Evolutionary conservation across 2,329 filamentous ascomycete species (phyloP), one percentile per base, ranked within the genome.

Genomic region (Bimuria novae-zelandiae): DNA sequence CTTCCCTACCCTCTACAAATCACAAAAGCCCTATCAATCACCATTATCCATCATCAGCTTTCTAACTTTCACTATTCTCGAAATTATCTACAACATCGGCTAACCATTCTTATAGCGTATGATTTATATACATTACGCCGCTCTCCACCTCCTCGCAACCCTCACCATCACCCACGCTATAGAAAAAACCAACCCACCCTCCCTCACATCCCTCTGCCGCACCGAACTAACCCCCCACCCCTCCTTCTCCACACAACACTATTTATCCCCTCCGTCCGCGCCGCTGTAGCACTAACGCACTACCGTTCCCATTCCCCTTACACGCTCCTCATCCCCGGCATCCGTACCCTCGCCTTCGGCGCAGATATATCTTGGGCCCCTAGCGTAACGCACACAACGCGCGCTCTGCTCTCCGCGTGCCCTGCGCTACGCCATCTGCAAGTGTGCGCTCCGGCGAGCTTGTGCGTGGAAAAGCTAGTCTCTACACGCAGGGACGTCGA

Each of bases 321-420:
- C 25, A 4, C n/a, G n/a, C 11, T 27, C 12, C 21, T 50, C 14
- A 22, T 14, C 21, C 22, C 6, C 8, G 35, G 39, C 6, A 40
- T 46, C 29, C 30, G 23, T 16, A 39, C 45, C 2, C 33, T 54
- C 2, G 17, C 19, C 8, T 49, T 54, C 17, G 11, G 16, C 17
- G 41, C 51, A 2, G 4, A 7, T 4, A 30, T 54, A n/a, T 30
- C 40, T 5, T 50, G 51, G 51, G 19, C 17, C 11, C 46, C 51
- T 14, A 35, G 23, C 16, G n/a, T 40, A 1, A 50, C 51, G 10
- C 51, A 54, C n/a, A 46, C 45, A 1, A 11, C 17, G 11, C 42
- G 14, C 7, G n/a, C 16, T 3, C 40, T 54, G 12, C 40, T 54
- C 6, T n/a, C 23, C 2, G 32, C 22, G 17, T 54, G 46, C 22